A percentile compares a stretch with the other conserved stretches of the same genome.
These are phyloP conservation scores for Nicotiana obtusifolia DNA, from an alignment of 257 asterid genomes.

Conservation along the genomic window DNA sequence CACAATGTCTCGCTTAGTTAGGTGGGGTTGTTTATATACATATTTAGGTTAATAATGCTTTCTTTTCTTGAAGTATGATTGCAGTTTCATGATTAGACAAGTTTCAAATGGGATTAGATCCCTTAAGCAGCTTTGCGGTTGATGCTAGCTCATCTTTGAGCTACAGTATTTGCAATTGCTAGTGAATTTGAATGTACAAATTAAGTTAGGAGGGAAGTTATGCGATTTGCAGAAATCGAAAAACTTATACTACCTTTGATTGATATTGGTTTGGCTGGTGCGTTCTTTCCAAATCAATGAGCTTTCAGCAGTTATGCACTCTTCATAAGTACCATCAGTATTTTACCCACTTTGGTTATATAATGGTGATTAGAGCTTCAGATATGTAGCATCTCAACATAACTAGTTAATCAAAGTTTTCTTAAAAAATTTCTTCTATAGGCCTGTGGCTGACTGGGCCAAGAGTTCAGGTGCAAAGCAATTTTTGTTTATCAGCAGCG, in stretches of 20 bases:
- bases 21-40: background rate
- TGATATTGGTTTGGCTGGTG: background rate
- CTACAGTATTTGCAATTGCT: background rate
- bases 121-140: background rate
- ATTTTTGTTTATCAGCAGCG: slow-evolving; percentile 85
- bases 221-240: background rate
- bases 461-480: slow-evolving; percentile 73
- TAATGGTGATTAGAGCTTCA: background rate
- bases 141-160: background rate
- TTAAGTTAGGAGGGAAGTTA: background rate
- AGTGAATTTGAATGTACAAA: background rate
- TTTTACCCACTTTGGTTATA: background rate
- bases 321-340: background rate
- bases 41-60: background rate
- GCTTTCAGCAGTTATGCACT: background rate
- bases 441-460: slow-evolving; percentile 97
- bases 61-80: background rate
- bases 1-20: background rate
- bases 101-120: background rate
- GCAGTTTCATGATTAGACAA: background rate
- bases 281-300: background rate
- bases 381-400: background rate
- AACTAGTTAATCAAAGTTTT: background rate
- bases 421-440: slow-evolving; percentile 20
- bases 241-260: background rate